Evolutionary conservation across 495 filamentous ascomycete genomes (phyloP), one percentile per base, ranked within the genome.

Genomic region (Ramalina intermedia): DNA sequence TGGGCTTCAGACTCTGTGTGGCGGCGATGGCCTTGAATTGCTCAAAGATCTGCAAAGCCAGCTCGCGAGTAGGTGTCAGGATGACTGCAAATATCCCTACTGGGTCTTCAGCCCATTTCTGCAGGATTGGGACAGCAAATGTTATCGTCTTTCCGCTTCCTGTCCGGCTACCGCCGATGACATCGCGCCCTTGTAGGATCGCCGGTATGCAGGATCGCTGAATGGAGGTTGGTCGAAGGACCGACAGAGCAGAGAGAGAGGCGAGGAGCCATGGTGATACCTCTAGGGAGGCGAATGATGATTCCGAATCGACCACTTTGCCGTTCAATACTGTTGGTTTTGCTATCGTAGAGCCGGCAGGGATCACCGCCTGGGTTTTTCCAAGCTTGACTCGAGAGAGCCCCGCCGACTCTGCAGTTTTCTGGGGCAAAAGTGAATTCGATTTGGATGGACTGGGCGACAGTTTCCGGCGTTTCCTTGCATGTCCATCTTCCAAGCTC

Each of bases 141-240:
- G 91, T 89, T 38, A 95, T 79, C n/a, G 91, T 98, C 69, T 98
- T 98, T 61, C 91, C 91, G n/a, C 90, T 95, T 67, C 91, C 91
- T 3, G 91, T 98, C 48, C 85, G 74, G 56, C 86, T 94, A 16
- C 87, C 87, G 55, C 93, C 91, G 55, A 98, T 94, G 55, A 88
- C 94, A 65, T 96, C 87, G 53, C 82, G 74, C 4, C 91, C 91
- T 59, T 86, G 79, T 46, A 98, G 61, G 40, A 96, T 94, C 56
- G 84, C 81, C 17, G 86, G 87, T 58, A 98, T 96, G 64, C 84
- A 93, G 43, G 79, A 83, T 53, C 80, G 83, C 55, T 98, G 91
- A 68, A 98, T 96, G 47, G 81, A 80, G 0, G 91, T 96, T 0
- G 91, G 91, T 41, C 81, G 70, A 50, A 79, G 82, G 61, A 98